A percentile compares a stretch with the other conserved stretches of the same genome.
These are phyloP conservation scores for Penicillium psychrosexuale DNA, from an alignment of 2,329 filamentous ascomycete genomes.

Conservation along the genomic window DNA sequence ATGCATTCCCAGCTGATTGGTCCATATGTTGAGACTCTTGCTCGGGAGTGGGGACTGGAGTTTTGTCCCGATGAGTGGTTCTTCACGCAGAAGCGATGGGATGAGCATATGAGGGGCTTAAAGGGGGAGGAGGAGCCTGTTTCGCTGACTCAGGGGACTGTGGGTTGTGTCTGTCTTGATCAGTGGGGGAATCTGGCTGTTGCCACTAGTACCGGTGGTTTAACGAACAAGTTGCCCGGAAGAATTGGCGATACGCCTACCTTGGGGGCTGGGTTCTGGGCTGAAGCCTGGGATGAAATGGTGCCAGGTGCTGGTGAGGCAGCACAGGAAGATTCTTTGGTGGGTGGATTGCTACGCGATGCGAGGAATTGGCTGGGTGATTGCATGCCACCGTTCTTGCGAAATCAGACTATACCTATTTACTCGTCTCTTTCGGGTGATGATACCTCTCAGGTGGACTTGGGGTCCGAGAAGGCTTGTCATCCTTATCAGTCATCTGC, in stretches of 20 bases:
- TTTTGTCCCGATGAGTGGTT: slow-evolving; percentile 70
- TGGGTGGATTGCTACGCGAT: not conserved
- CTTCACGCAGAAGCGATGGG: slow-evolving; percentile 74
- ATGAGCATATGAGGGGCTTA: slow-evolving; percentile 67
- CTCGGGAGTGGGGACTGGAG: slow-evolving; percentile 60
- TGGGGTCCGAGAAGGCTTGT: slow-evolving; percentile 9
- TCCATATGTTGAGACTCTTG: slow-evolving; percentile 65
- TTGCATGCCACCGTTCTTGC: slow-evolving; percentile 13
- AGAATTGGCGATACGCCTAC: slow-evolving; percentile 83
- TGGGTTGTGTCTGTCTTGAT: slow-evolving; percentile 79
- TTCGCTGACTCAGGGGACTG: slow-evolving; percentile 73
- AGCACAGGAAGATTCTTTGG: not conserved
- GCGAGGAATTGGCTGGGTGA: slow-evolving; percentile 13
- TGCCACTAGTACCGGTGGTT: slow-evolving; percentile 66
- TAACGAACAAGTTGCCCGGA: slow-evolving; percentile 86
- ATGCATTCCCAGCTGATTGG: slow-evolving; percentile 68
- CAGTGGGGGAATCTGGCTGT: slow-evolving; percentile 68
- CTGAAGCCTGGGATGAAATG: slow-evolving; percentile 67
- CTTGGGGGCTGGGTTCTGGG: slow-evolving; percentile 83
- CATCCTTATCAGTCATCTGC: not conserved
- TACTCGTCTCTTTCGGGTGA: slow-evolving; percentile 5
- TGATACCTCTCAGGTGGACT: not conserved
- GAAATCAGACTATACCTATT: not conserved
- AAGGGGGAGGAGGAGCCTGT: slow-evolving; percentile 31
- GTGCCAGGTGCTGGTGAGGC: not conserved